Percentiles rank a stretch among this genome's conserved stretches.
Conservation (phyloP, 2,329 filamentous ascomycete genomes). For the Stemphylium beticola region DNA sequence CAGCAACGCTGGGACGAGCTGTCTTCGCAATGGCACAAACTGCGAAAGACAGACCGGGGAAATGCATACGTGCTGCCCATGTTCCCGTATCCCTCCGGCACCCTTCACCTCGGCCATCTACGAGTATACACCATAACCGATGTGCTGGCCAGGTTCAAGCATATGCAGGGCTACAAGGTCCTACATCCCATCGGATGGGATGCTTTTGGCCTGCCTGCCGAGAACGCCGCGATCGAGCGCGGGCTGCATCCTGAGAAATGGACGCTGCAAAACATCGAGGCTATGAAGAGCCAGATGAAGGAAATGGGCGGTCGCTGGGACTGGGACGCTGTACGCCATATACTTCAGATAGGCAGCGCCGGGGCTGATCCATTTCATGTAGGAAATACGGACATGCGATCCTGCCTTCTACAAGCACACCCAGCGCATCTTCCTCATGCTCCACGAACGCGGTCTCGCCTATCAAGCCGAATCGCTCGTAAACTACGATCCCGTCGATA, state of each 20-base stretch:
- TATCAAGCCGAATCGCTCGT: slow-evolving; percentile 84
- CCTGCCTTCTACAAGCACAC: slow-evolving; percentile 89
- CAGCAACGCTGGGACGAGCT: slow-evolving; percentile 55
- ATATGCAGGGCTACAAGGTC: slow-evolving; percentile 75
- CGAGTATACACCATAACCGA: slow-evolving; percentile 92
- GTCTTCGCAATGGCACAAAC: slow-evolving; percentile 14
- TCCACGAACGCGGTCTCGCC: slow-evolving; percentile 75
- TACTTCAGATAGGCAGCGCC: neutral
- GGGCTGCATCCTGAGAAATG: slow-evolving; percentile 78
- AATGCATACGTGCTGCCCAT: slow-evolving; percentile 80
- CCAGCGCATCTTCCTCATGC: slow-evolving; percentile 80
- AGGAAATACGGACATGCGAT: slow-evolving; percentile 86
- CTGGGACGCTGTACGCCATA: slow-evolving; percentile 71
- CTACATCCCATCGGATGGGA: slow-evolving; percentile 95
- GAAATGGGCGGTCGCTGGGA: slow-evolving; percentile 83
- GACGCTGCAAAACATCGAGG: slow-evolving; percentile 80
- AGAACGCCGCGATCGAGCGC: slow-evolving; percentile 87
- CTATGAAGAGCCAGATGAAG: slow-evolving; percentile 82
- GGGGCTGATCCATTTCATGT: slow-evolving; percentile 21
- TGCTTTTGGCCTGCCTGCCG: slow-evolving; percentile 86
- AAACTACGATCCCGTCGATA: slow-evolving; percentile 89
- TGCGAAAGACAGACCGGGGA: slow-evolving; percentile 31
- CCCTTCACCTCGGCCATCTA: slow-evolving; percentile 84
- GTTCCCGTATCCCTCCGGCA: slow-evolving; percentile 92
- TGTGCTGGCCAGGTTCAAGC: slow-evolving; percentile 77